These are phyloP conservation scores for Hyphodiscus sp. DNA, from an alignment of 2,329 filamentous ascomycete species.

Conservation along the genomic window DNA sequence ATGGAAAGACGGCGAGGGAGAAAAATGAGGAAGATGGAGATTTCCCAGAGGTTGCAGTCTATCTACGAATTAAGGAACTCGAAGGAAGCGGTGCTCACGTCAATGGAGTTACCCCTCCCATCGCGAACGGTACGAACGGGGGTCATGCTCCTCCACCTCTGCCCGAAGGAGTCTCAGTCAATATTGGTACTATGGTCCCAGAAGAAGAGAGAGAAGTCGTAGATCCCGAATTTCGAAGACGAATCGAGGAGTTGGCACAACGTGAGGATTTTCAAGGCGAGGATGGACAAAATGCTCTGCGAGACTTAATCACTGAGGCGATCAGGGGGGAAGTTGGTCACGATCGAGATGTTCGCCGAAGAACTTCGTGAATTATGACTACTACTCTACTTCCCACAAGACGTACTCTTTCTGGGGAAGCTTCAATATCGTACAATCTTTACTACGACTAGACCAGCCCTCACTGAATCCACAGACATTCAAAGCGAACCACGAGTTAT, in stretches of 20 bases:
- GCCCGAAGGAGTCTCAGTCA: conserved; percentile 71
- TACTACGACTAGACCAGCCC: conserved; percentile 37
- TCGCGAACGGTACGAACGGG: conserved; percentile 18
- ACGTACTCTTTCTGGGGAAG: conserved; percentile 49
- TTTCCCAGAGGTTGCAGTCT: conserved; percentile 67
- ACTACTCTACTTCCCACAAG: conserved; percentile 48
- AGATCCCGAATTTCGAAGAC: conserved; percentile 75
- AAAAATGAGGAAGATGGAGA: conserved; percentile 75
- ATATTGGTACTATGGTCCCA: conserved; percentile 67
- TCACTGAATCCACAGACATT: conserved; percentile 46
- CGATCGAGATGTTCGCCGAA: conserved; percentile 58
- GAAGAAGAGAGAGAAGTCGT: conserved; percentile 58
- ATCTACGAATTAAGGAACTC: conserved; percentile 44
- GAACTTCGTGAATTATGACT: conserved; percentile 43
- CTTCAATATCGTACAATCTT: conserved; percentile 49
- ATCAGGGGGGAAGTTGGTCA: conserved; percentile 61
- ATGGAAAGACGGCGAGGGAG: conserved; percentile 74
- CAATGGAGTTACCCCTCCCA: conserved; percentile 24
- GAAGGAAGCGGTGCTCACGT: conserved; percentile 28
- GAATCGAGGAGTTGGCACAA: conserved; percentile 83
- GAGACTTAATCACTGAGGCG: conserved; percentile 74
- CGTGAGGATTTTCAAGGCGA: conserved; percentile 78
- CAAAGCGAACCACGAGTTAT: conserved; percentile 47
- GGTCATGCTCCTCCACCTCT: conserved; percentile 48
- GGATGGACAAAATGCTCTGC: conserved; percentile 71